phyloP scores from a whole-genome alignment of 2,329 filamentous ascomycete genomes.

The Sporothrix phasma region DNA sequence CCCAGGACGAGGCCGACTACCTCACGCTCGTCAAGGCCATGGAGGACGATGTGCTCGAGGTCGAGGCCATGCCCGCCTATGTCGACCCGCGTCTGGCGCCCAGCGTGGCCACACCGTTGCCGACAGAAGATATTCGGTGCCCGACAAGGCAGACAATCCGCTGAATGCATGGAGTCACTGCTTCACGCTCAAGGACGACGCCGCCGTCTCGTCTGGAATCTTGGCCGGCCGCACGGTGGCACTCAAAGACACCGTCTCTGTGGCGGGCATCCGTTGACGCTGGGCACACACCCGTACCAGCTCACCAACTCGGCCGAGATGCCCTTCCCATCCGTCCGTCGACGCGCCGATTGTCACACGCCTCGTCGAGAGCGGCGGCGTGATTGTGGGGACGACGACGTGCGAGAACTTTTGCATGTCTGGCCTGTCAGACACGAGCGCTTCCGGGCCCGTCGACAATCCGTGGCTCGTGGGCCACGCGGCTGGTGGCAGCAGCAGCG shows the following conservation, averaged over 20 bases:
- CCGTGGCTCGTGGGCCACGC: slow-evolving; percentile 66
- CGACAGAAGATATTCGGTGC: slow-evolving; percentile 20
- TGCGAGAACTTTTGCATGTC: slow-evolving; percentile 56
- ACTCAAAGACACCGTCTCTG: slow-evolving; percentile 65
- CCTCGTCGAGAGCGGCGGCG: slow-evolving; percentile 50
- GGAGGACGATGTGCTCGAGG: slow-evolving; percentile 22
- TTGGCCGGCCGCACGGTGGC: slow-evolving; percentile 64
- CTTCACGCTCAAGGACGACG: slow-evolving; percentile 22
- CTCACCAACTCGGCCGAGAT: slow-evolving; percentile 23
- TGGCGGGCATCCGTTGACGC: slow-evolving; percentile 55
- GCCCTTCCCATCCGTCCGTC: slow-evolving; percentile 58
- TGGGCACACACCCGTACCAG: slow-evolving; percentile 33
- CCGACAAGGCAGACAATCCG: slow-evolving; percentile 22
- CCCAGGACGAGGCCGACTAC: slow-evolving; percentile 24
- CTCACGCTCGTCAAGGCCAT: slow-evolving; percentile 22
- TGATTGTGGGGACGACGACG: slow-evolving; percentile 65
- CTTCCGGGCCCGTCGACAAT: slow-evolving; percentile 63
- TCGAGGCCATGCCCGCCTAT: slow-evolving; percentile 24
- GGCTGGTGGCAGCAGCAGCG: slow-evolving; percentile 65
- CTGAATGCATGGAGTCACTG: slow-evolving; percentile 29
- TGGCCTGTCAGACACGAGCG: slow-evolving; percentile 50
- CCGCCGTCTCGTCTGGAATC: slow-evolving; percentile 31
- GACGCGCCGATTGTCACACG: slow-evolving; percentile 31
- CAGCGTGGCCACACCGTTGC: neutral
- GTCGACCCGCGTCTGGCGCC: slow-evolving; percentile 21